These are phyloP conservation scores for Fusarium floridanum DNA, from an alignment of 2,329 filamentous ascomycete species.

Conservation along the genomic window DNA sequence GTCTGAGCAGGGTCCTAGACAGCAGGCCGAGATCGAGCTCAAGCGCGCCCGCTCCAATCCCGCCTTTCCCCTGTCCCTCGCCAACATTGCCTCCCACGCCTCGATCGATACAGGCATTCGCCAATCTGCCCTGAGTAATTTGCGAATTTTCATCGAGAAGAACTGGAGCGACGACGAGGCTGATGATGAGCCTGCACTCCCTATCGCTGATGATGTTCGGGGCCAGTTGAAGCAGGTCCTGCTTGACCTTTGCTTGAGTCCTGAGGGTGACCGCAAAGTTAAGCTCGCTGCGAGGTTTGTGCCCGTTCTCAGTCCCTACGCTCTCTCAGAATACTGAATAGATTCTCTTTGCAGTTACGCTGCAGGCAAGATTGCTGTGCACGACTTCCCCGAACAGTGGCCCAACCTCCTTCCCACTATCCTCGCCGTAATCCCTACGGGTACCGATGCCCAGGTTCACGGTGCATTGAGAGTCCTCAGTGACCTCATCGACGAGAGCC, in stretches of 20 bases:
- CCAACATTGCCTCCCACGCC: conserved; percentile 83
- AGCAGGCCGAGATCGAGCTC: conserved; percentile 87
- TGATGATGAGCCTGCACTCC: conserved; percentile 71
- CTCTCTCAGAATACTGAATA: conserved; percentile 3
- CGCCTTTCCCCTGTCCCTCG: conserved; percentile 83
- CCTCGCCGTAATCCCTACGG: conserved; percentile 80
- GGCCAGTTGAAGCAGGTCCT: conserved; percentile 78
- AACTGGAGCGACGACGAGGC: conserved; percentile 86
- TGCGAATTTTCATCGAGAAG: conserved; percentile 85
- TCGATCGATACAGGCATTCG: conserved; percentile 81
- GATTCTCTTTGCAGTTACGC: conserved; percentile 64
- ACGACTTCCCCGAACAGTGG: conserved; percentile 96
- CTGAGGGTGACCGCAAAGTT: conserved; percentile 84
- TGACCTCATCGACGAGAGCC: conserved; percentile 92
- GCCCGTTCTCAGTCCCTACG: not conserved
- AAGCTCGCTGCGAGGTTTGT: conserved; percentile 85
- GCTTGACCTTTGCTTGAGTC: conserved; percentile 81
- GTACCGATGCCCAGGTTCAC: conserved; percentile 84
- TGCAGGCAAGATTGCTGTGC: conserved; percentile 92
- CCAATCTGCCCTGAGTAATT: conserved; percentile 82
- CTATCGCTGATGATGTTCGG: conserved; percentile 81
- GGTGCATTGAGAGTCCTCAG: conserved; percentile 89
- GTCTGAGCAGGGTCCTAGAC: conserved; percentile 79
- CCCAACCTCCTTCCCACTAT: conserved; percentile 87
- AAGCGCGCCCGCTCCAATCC: conserved; percentile 76